These are phyloP conservation scores for Dimocarpus longan DNA, from an alignment of 345 rosid species.

Conservation along the genomic window DNA sequence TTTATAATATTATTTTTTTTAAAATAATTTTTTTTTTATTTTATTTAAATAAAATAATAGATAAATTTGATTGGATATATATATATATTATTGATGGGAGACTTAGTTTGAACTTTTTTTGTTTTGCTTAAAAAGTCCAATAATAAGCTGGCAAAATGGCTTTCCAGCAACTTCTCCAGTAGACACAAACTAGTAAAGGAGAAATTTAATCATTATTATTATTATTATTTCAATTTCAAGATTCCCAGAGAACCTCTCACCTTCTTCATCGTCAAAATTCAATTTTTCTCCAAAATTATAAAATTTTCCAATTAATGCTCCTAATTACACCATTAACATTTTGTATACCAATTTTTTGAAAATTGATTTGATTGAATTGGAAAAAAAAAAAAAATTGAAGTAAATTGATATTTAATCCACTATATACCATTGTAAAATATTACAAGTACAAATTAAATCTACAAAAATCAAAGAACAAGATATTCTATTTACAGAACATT, in stretches of 20 bases:
- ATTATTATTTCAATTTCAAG: background rate
- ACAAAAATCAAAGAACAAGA: background rate
- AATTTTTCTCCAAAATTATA: background rate
- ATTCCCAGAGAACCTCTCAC: background rate
- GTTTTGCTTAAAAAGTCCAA: background rate
- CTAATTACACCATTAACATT: background rate
- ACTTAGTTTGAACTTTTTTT: background rate
- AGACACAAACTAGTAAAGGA: background rate
- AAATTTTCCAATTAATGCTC: background rate
- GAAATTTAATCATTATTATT: too few relatives aligned
- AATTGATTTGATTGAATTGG: background rate
- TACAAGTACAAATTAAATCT: background rate
- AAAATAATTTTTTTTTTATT: too few relatives aligned
- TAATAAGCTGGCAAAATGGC: slow-evolving; percentile 29
- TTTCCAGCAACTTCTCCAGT: slow-evolving; percentile 22
- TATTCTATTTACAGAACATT: background rate
- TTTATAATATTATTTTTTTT: too few relatives aligned
- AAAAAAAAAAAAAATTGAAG: background rate
- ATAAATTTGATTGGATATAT: too few relatives aligned
- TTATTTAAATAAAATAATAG: too few relatives aligned
- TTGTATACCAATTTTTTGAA: background rate
- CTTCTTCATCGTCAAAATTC: slow-evolving; percentile 11
- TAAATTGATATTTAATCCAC: background rate
- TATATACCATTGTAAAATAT: background rate
- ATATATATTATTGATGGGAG: background rate